phyloP scores from a whole-genome alignment of 2,329 filamentous ascomycete species.

The Aureobasidium sp. region DNA sequence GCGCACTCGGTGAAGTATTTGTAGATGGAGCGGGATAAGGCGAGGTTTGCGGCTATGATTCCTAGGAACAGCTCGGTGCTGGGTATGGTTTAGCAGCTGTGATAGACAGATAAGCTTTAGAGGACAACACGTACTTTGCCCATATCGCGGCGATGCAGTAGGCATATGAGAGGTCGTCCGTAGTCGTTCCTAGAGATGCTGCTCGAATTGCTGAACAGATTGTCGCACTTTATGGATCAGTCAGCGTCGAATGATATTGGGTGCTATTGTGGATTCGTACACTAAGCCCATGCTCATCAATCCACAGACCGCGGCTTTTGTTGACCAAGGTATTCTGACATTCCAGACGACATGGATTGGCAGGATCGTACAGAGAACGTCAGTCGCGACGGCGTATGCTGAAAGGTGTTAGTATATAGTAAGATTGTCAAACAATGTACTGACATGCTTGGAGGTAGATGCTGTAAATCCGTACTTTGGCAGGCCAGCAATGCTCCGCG shows the following conservation, averaged over 20 bases:
- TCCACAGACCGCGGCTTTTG: constrained; percentile 21
- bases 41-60: constrained; percentile 24
- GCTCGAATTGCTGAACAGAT: constrained; percentile 19
- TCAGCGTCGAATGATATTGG: constrained; percentile 6
- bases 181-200: constrained; percentile 20
- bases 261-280: not conserved
- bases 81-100: not conserved
- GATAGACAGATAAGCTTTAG: too few species aligned
- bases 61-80: constrained; percentile 23
- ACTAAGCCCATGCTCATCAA: constrained; percentile 22
- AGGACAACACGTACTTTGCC: constrained; percentile 10
- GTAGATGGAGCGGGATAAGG: constrained; percentile 15
- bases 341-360: constrained; percentile 22
- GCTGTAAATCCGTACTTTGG: constrained; percentile 22
- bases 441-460: constrained; percentile 24
- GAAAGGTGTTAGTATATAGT: not conserved
- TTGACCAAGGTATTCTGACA: constrained; percentile 18
- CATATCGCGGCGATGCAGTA: constrained; percentile 23
- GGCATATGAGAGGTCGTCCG: constrained; percentile 21
- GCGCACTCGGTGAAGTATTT: constrained; percentile 4
- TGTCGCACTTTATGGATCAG: constrained; percentile 15
- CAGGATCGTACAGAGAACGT: constrained; percentile 21
- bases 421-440: not conserved
- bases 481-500: constrained; percentile 20
- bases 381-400: constrained; percentile 22